Conservation (phyloP, 2,329 filamentous ascomycete species). For the Epichloe baconii region DNA sequence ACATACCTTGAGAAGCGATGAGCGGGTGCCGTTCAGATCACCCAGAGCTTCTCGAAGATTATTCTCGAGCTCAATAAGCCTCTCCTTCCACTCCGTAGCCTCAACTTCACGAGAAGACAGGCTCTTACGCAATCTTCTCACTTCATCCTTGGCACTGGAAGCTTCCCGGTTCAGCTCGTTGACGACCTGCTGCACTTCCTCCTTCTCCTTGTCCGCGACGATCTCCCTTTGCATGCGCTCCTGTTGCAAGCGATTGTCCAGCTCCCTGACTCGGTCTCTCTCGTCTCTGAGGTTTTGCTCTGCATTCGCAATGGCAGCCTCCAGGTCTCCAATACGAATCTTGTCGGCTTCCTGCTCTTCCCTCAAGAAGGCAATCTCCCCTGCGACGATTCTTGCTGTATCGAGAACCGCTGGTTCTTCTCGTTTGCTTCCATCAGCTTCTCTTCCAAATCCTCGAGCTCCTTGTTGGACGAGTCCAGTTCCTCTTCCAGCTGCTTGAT, state of each 20-base stretch:
- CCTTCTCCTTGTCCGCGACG: conserved; percentile 78
- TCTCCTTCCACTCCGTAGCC: conserved; percentile 80
- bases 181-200: conserved; percentile 85
- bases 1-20: conserved; percentile 66
- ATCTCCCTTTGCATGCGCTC: conserved; percentile 81
- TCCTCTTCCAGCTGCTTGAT: conserved; percentile 78
- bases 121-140: conserved; percentile 67
- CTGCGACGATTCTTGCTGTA: conserved; percentile 86
- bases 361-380: conserved; percentile 85
- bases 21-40: conserved; percentile 74
- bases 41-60: conserved; percentile 78
- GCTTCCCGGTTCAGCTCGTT: conserved; percentile 84
- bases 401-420: conserved; percentile 75
- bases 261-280: conserved; percentile 59
- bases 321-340: conserved; percentile 90
- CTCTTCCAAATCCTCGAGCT: conserved; percentile 75
- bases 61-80: conserved; percentile 78
- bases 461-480: conserved; percentile 68
- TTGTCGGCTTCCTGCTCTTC: conserved; percentile 97
- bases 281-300: conserved; percentile 74
- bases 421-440: conserved; percentile 73
- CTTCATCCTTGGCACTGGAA: conserved; percentile 73
- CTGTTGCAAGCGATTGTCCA: conserved; percentile 61
- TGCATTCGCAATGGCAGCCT: conserved; percentile 67
- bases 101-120: conserved; percentile 77